phyloP scores from a whole-genome alignment of 2,329 filamentous ascomycete genomes.

The Paracorniculantispora psalliotae region DNA sequence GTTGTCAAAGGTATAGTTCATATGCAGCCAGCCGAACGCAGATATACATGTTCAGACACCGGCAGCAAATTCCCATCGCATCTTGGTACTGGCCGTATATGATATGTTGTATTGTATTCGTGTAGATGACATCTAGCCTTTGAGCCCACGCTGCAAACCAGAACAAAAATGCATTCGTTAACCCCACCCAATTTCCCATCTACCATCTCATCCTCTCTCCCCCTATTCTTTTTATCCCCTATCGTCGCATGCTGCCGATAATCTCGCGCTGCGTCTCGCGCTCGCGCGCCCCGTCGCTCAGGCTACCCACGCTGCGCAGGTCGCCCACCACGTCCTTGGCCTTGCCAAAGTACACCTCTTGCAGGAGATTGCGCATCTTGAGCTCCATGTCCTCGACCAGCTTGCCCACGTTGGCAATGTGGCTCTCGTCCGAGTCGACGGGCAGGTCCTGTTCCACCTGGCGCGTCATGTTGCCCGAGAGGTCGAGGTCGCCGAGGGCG shows the following conservation, averaged over 20 bases:
- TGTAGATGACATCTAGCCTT: background rate
- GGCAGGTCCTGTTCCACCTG: slow-evolving; percentile 90
- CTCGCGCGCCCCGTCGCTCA: slow-evolving; percentile 81
- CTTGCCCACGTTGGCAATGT: slow-evolving; percentile 91
- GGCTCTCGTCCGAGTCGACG: slow-evolving; percentile 83
- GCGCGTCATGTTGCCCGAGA: slow-evolving; percentile 95
- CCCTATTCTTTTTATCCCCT: slow-evolving; percentile 12
- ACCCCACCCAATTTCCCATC: too few species aligned
- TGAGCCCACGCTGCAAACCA: background rate
- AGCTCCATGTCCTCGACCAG: slow-evolving; percentile 99
- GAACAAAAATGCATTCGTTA: background rate
- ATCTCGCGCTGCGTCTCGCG: slow-evolving; percentile 83
- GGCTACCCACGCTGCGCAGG: slow-evolving; percentile 74
- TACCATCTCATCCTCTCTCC: background rate
- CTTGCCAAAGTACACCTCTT: slow-evolving; percentile 99
- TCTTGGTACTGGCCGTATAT: too few species aligned
- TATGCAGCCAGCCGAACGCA: too few species aligned
- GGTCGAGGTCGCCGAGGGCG: slow-evolving; percentile 76
- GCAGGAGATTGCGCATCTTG: slow-evolving; percentile 96
- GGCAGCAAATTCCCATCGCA: too few species aligned
- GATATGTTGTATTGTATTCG: background rate
- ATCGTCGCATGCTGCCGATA: slow-evolving; percentile 59
- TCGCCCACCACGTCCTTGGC: slow-evolving; percentile 98
- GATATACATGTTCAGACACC: too few species aligned
- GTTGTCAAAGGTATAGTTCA: too few species aligned